Conservation (phyloP, 345 rosid species). For the Aquilaria yunnanensis region DNA sequence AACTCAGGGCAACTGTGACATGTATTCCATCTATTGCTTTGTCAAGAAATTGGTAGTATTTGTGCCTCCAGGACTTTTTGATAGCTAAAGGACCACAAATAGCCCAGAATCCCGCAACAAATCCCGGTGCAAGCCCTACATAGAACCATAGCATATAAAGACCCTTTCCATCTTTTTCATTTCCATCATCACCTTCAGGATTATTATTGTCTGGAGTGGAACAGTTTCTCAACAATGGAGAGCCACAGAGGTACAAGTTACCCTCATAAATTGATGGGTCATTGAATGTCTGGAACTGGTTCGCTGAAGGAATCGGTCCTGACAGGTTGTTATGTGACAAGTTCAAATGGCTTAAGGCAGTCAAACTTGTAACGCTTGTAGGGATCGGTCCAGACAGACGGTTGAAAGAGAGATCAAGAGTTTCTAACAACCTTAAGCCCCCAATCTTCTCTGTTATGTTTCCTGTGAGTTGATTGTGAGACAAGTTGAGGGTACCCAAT, state of each 20-base stretch:
- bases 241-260: constrained; percentile 17
- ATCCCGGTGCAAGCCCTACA: constrained; percentile 7
- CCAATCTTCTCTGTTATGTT: constrained; percentile 13
- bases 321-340: constrained; percentile 24
- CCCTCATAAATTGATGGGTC: constrained; percentile 18
- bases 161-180: constrained; percentile 9
- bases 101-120: constrained; percentile 9
- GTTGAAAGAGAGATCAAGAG: constrained; percentile 26
- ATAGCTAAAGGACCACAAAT: constrained; percentile 13
- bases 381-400: constrained; percentile 23
- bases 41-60: constrained; percentile 14
- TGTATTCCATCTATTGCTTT: background rate
- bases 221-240: constrained; percentile 7
- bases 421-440: constrained; percentile 13
- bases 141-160: constrained; percentile 2
- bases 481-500: constrained; percentile 22
- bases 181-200: background rate
- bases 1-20: background rate
- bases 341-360: constrained; percentile 14
- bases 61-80: constrained; percentile 15
- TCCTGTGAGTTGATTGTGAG: constrained; percentile 19
- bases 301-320: constrained; percentile 20
- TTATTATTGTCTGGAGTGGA: background rate
- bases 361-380: constrained; percentile 11
- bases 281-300: constrained; percentile 14